Conservation (phyloP, 129 eudicot genomes). For the Calendula officinalis region DNA sequence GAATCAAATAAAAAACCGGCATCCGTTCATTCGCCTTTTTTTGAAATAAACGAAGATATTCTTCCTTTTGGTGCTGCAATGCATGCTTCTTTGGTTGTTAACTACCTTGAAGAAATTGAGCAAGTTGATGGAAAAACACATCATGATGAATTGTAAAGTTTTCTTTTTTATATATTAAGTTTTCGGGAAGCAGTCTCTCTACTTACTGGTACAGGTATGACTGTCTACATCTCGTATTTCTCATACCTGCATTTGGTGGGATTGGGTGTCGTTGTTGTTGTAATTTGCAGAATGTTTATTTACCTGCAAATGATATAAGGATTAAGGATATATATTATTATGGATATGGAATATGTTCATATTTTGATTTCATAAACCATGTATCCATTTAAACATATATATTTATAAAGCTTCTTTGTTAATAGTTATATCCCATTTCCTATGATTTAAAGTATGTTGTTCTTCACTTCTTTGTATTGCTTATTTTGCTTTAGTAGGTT, state of each 20-base stretch:
- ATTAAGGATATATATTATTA: constrained; percentile 1
- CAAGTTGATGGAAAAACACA: constrained; percentile 12
- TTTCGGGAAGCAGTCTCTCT: not conserved
- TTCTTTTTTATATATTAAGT: not conserved
- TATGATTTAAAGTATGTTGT: too few species aligned
- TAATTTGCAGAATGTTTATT: constrained; percentile 14
- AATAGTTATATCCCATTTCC: constrained; percentile 13
- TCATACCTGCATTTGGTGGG: not conserved
- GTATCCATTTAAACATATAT: too few species aligned
- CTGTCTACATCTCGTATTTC: too few species aligned
- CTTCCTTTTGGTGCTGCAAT: constrained; percentile 92
- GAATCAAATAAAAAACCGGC: constrained; percentile 46
- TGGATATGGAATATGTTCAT: constrained; percentile 7
- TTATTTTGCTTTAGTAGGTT: too few species aligned
- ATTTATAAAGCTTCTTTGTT: not conserved
- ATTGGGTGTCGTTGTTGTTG: constrained; percentile 21
- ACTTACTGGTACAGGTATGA: too few species aligned
- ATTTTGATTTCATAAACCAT: not conserved
- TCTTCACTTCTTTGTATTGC: too few species aligned
- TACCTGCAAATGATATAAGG: constrained; percentile 6
- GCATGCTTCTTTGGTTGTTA: constrained; percentile 76
- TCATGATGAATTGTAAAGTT: constrained; percentile 68
- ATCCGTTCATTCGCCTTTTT: constrained; percentile 64
- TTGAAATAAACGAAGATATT: constrained; percentile 60
- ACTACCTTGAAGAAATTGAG: constrained; percentile 50